Conservation (phyloP, 164 flowering plant genomes). For the Dillenia suffruticosa region DNA sequence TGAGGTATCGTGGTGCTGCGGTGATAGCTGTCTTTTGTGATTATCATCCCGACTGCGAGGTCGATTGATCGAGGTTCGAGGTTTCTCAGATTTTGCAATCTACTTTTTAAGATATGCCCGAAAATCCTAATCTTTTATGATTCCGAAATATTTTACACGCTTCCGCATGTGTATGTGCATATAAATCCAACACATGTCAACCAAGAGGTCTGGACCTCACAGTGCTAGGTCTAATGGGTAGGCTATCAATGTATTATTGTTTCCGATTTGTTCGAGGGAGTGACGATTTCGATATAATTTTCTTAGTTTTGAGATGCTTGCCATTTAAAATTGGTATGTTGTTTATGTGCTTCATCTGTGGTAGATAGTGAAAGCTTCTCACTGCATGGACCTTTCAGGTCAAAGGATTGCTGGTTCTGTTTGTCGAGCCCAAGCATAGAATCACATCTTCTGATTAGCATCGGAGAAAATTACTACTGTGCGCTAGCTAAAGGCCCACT, state of each 20-base stretch:
- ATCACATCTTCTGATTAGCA: conserved; percentile 72
- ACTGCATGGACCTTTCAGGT: conserved; percentile 37
- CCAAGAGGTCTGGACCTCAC: conserved; percentile 31
- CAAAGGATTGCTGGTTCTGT: conserved; percentile 95
- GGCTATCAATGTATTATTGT: conserved; percentile 9
- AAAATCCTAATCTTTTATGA: no score
- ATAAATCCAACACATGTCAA: no score
- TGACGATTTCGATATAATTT: neutral
- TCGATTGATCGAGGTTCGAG: no score
- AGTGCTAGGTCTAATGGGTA: conserved; percentile 50
- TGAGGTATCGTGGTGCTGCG: no score
- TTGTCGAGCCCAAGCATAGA: conserved; percentile 85
- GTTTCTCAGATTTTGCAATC: no score
- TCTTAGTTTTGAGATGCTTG: neutral
- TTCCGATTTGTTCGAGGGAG: neutral
- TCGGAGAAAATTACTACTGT: conserved; percentile 78
- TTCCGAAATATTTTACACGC: no score
- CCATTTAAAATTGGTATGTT: neutral
- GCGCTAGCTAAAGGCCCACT: conserved; percentile 92
- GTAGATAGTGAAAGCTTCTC: no score
- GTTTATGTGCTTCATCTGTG: no score
- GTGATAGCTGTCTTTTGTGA: no score
- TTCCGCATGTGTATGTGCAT: no score
- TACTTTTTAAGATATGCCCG: no score
- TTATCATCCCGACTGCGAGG: no score